These are phyloP conservation scores for Hanseniaspora hatyaiensis DNA, from an alignment of 805 yeast genomes.

Conservation along the genomic window DNA sequence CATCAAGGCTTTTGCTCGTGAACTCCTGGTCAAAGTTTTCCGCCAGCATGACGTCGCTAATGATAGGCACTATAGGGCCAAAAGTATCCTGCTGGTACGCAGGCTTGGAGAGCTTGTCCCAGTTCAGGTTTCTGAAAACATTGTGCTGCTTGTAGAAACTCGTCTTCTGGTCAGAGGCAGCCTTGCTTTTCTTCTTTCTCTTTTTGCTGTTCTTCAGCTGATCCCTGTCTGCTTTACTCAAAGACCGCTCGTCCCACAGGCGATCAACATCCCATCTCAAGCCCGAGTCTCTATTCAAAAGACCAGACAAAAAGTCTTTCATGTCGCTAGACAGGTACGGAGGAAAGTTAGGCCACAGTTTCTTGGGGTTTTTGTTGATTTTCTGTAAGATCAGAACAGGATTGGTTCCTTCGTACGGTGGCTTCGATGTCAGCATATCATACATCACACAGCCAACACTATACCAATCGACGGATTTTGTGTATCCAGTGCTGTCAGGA, in stretches of 20 bases:
- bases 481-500: conserved; percentile 44
- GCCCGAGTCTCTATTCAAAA: conserved; percentile 56
- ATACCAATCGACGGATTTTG: conserved; percentile 82
- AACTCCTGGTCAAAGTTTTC: conserved; percentile 76
- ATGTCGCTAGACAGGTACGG: conserved; percentile 69
- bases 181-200: conserved; percentile 25
- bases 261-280: conserved; percentile 53
- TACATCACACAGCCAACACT: conserved; percentile 71
- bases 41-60: conserved; percentile 70
- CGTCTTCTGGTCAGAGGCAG: conserved; percentile 25
- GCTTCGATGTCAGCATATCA: conserved; percentile 74
- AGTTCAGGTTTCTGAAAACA: conserved; percentile 65
- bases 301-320: conserved; percentile 55
- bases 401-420: conserved; percentile 79
- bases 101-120: conserved; percentile 47
- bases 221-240: conserved; percentile 16
- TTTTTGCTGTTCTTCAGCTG: neutral
- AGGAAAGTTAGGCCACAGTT: conserved; percentile 44
- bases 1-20: conserved; percentile 49
- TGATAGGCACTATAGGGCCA: conserved; percentile 76
- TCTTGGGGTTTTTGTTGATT: conserved; percentile 49
- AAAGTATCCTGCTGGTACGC: conserved; percentile 33
- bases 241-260: conserved; percentile 33
- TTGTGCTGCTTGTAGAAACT: conserved; percentile 46
- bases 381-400: conserved; percentile 66